Conservation (phyloP, 768 basidiomycete species). For the Exsudoporus frostii region DNA sequence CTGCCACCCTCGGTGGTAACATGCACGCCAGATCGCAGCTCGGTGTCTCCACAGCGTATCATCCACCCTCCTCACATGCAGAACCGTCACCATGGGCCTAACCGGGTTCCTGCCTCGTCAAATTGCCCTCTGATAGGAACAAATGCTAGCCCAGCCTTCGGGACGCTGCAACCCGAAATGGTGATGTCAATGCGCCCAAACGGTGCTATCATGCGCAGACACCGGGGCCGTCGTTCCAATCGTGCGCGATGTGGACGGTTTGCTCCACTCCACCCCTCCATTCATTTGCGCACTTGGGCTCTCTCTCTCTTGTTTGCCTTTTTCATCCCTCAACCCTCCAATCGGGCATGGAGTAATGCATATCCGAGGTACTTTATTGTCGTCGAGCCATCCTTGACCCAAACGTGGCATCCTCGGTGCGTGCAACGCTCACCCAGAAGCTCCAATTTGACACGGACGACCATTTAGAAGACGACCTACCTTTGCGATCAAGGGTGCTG, state of each 20-base stretch:
- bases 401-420: conserved; percentile 9
- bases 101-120: background rate
- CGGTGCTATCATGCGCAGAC: background rate
- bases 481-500: conserved; percentile 27
- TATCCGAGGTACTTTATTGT: conserved; percentile 18
- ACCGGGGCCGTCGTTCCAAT: background rate
- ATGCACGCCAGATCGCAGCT: background rate
- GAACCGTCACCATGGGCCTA: background rate
- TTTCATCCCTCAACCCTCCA: conserved; percentile 1
- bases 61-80: background rate
- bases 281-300: conserved; percentile 3
- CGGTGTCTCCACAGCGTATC: background rate
- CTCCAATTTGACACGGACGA: conserved; percentile 19
- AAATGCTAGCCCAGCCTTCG: background rate
- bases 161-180: background rate
- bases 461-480: conserved; percentile 21
- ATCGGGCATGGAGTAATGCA: conserved; percentile 4
- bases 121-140: background rate
- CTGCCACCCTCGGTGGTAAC: background rate
- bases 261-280: conserved; percentile 7
- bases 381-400: conserved; percentile 4
- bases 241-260: conserved; percentile 1
- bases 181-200: conserved; percentile 9
- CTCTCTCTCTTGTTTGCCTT: background rate
- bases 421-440: conserved; percentile 7